Conservation (phyloP, 345 rosid species). For the Triadica sebifera region DNA sequence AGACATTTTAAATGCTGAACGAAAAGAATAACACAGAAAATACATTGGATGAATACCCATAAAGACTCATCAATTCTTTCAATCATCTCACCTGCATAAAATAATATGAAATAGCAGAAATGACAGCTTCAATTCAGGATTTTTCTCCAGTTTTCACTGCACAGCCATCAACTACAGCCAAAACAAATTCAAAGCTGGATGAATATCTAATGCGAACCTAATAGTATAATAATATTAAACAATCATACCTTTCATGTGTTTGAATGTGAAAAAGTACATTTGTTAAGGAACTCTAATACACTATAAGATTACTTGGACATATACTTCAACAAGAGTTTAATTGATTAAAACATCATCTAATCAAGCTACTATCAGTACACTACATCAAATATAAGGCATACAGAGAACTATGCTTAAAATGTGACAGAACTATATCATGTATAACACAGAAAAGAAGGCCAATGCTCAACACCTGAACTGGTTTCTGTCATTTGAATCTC, state of each 20-base stretch:
- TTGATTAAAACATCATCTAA: not conserved
- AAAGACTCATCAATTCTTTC: not conserved
- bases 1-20: not conserved
- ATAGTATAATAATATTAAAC: not conserved
- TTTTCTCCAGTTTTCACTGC: not conserved
- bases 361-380: not conserved
- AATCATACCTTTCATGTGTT: not conserved
- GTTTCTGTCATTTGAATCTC: slow-evolving; percentile 23
- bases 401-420: not conserved
- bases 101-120: not conserved
- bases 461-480: slow-evolving; percentile 8
- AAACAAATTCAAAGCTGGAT: not conserved
- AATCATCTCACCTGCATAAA: not conserved
- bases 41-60: no score
- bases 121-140: not conserved
- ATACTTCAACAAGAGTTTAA: not conserved
- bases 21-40: not conserved
- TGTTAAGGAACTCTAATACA: no score
- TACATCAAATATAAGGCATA: not conserved
- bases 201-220: not conserved
- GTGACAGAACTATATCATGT: not conserved
- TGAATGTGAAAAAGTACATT: not conserved
- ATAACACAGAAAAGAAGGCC: not conserved
- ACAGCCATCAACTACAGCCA: not conserved
- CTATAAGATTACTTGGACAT: not conserved